Base-by-base conservation (phyloP, 2,329 filamentous ascomycete genomes). In the Beauveria sp. region DNA sequence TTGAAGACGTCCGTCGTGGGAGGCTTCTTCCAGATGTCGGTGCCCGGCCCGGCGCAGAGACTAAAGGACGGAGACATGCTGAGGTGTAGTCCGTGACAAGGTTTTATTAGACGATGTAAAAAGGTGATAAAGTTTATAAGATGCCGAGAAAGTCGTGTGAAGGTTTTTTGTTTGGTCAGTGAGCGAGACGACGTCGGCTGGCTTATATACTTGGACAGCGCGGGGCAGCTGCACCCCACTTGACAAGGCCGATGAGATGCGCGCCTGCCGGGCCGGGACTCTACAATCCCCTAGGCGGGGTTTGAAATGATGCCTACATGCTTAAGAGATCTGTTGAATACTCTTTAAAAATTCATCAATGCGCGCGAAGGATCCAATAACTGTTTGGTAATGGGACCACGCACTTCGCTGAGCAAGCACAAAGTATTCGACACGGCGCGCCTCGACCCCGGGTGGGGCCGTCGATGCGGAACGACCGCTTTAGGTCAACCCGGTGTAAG, bases 21-120 rank as follows among this genome's bases (percentile, higher is more conserved):
- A 0, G 87, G 85, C 71, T 90, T 90, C 71, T 87, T 85, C 89
- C 89, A 93, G 70, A 92, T 84, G 73, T 93, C 89, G 42, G 88
- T 91, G 38, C 79, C 79, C 0, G 87, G 79, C 0, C 74, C 69
- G 20, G 86, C 82, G 58, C 76, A 79, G 67, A 90, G 78, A 18
- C 73, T 77, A 70, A 87, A 85, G 1, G 45, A 34, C 14, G 22
- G 34, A 26, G 52, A 20, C 59, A 61, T 61, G 18, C 3, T 43
- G 4, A 8, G 8, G 10, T n/a, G 14, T 30, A 20, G 12, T 14
- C 14, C 12, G 14, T 12, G 30, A 34, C 14, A 12, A 5, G 30
- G 5, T 34, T 34, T 14, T 34, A 14, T 34, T 14, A 5, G 12
- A 34, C 30, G 3, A 34, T 34, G 14, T 34, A 1, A 34, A 34